These are phyloP conservation scores for Lodderomyces margitis DNA, from an alignment of 1,139 yeast species.

Conservation along the genomic window DNA sequence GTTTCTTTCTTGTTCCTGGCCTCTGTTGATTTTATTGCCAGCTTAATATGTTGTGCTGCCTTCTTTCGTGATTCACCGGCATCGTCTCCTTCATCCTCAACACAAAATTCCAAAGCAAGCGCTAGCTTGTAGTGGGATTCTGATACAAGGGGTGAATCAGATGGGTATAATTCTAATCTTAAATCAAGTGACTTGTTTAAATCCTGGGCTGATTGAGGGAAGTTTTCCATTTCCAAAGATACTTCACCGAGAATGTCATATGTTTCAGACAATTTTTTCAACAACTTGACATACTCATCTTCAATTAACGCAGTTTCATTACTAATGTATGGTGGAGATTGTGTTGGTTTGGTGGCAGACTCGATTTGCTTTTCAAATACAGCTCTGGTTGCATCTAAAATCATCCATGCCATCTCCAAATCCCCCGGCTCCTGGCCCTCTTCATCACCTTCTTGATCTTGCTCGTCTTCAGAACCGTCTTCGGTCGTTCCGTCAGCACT, in stretches of 20 bases:
- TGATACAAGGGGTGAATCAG: constrained; percentile 59
- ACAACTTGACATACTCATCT: constrained; percentile 34
- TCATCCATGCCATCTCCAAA: constrained; percentile 86
- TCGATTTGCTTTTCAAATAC: constrained; percentile 52
- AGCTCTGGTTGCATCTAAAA: constrained; percentile 71
- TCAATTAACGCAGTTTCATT: constrained; percentile 26
- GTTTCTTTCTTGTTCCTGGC: constrained; percentile 30
- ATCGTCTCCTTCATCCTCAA: constrained; percentile 34
- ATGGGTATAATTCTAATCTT: constrained; percentile 52
- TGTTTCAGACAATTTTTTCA: constrained; percentile 66
- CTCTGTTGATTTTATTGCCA: constrained; percentile 63
- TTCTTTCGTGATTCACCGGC: constrained; percentile 46
- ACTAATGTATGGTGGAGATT: constrained; percentile 31
- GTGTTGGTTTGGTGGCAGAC: constrained; percentile 17
- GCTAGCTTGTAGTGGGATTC: constrained; percentile 84
- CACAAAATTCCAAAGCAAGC: constrained; percentile 70
- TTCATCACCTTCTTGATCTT: constrained; percentile 27
- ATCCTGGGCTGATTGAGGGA: constrained; percentile 72
- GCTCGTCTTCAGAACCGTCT: constrained; percentile 15
- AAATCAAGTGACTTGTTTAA: constrained; percentile 55
- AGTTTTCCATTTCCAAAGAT: constrained; percentile 81
- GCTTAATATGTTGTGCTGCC: constrained; percentile 58
- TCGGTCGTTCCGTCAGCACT: neutral
- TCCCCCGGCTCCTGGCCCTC: constrained; percentile 50
- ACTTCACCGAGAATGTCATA: constrained; percentile 86